These are phyloP conservation scores for Rachicladosporium sp. DNA, from an alignment of 2,329 filamentous ascomycete species.

Conservation along the genomic window DNA sequence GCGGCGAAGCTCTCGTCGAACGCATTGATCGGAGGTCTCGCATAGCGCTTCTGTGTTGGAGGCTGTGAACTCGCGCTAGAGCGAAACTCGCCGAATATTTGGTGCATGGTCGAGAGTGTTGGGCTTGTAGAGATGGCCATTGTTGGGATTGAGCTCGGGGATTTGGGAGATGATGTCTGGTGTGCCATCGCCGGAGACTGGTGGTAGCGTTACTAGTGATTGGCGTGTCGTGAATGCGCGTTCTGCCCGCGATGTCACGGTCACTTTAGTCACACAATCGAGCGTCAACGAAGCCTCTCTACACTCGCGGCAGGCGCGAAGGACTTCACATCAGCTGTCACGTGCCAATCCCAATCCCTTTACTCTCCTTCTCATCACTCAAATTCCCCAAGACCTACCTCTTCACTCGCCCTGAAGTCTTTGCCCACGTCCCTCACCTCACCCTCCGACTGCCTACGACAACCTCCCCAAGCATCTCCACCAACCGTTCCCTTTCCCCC, in stretches of 20 bases:
- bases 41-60: too few species aligned
- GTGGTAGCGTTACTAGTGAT: not conserved
- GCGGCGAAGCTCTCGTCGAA: conserved; percentile 4
- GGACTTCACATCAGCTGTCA: not conserved
- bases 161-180: not conserved
- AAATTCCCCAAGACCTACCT: not conserved
- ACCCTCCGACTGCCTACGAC: conserved; percentile 21
- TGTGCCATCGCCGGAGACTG: not conserved
- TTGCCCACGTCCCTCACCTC: conserved; percentile 16
- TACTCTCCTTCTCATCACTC: not conserved
- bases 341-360: not conserved
- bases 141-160: not conserved
- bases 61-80: too few species aligned
- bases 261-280: too few species aligned
- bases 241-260: too few species aligned
- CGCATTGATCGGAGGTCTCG: not conserved
- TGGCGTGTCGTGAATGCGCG: too few species aligned
- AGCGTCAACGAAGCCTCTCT: too few species aligned
- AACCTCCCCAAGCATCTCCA: conserved; percentile 35
- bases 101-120: not conserved
- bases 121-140: not conserved
- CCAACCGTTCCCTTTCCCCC: conserved; percentile 29
- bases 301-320: too few species aligned
- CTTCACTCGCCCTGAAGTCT: conserved; percentile 1
- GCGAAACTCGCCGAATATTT: not conserved